phyloP scores from a whole-genome alignment of 192 early-diverging fungal species.

The Thamnidium elegans region DNA sequence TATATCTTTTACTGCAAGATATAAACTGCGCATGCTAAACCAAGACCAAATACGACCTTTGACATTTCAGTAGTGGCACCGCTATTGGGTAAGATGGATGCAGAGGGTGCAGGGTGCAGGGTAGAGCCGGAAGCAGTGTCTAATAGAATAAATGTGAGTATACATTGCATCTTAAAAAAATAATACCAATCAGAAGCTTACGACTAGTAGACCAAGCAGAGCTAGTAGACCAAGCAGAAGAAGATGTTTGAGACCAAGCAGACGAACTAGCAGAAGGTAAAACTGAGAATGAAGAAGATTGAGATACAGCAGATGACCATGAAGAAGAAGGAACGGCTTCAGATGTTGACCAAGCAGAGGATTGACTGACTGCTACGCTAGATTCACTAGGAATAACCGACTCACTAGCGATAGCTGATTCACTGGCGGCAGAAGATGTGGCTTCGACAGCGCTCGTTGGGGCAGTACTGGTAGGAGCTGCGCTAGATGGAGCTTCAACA shows the following conservation, averaged over 20 bases:
- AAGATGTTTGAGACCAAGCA: neutral
- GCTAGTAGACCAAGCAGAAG: neutral
- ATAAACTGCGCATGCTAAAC: constrained; percentile 8
- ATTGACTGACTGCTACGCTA: neutral
- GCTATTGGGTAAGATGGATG: too few species aligned
- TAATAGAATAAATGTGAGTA: neutral
- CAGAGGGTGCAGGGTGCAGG: too few species aligned
- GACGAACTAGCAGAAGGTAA: neutral
- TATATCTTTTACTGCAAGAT: neutral
- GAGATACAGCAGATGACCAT: neutral
- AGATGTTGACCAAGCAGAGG: neutral
- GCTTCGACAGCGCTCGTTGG: neutral
- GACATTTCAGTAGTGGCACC: too few species aligned
- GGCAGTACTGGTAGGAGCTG: neutral
- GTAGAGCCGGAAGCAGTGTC: neutral
- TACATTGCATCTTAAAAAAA: neutral
- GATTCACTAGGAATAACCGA: neutral
- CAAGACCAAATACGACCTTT: neutral
- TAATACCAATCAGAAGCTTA: neutral
- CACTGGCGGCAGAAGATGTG: neutral
- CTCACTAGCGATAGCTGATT: neutral
- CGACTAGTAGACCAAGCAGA: constrained; percentile 9
- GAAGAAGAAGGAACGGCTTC: neutral
- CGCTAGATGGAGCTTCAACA: neutral
- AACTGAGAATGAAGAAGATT: neutral